Percentiles rank a stretch among this genome's conserved stretches.
Evolutionary conservation across 2,329 filamentous ascomycete species (phyloP).

Genomic region (Aspergillus hiratsukae): DNA sequence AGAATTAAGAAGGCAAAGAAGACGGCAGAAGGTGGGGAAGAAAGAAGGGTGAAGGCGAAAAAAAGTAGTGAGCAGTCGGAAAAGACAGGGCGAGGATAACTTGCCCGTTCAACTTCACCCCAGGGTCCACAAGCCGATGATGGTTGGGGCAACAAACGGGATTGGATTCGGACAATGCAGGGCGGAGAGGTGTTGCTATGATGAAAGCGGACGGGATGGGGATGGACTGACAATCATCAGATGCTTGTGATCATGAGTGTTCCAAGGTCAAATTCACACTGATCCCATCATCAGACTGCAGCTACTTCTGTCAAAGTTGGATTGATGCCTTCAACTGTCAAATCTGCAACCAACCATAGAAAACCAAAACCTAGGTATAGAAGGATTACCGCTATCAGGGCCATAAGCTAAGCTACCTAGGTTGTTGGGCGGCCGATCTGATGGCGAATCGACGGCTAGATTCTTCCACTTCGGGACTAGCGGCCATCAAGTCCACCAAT

Average conservation of each 20-base stretch:
- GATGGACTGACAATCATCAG: conserved; percentile 5
- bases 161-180: conserved; percentile 5
- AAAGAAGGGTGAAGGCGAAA: conserved; percentile 6
- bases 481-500: conserved; percentile 7
- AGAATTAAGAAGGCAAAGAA: not conserved
- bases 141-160: conserved; percentile 15
- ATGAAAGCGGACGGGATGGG: conserved; percentile 9
- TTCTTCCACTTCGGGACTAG: conserved; percentile 8
- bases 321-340: conserved; percentile 2
- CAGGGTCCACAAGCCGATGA: conserved; percentile 16
- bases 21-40: conserved; percentile 1
- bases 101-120: conserved; percentile 10
- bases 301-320: not conserved
- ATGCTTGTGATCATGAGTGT: conserved; percentile 23
- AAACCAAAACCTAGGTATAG: not conserved
- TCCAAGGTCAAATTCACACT: conserved; percentile 18
- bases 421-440: conserved; percentile 18
- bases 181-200: conserved; percentile 6
- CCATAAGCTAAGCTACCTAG: conserved; percentile 1
- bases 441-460: conserved; percentile 7
- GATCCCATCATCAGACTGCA: not conserved
- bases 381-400: not conserved
- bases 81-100: conserved; percentile 1
- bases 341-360: conserved; percentile 6
- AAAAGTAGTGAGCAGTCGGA: conserved; percentile 1